A percentile compares a stretch with the other conserved stretches of the same genome.
Evolutionary conservation across 2,329 filamentous ascomycete genomes (phyloP).

Genomic region (Elsinoe necatrix): DNA sequence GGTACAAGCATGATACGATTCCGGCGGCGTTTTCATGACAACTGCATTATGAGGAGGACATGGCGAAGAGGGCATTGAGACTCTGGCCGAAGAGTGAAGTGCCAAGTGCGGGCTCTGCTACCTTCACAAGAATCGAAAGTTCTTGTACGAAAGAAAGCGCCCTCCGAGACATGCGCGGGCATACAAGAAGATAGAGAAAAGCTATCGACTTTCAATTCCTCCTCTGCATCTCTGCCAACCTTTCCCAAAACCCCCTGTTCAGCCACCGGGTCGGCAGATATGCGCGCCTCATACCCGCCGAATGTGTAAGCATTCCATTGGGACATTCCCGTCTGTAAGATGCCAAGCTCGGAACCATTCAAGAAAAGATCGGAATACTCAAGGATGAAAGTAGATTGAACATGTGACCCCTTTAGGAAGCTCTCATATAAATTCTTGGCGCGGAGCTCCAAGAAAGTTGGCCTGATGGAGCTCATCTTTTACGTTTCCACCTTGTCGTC

Average conservation of each 20-base stretch:
- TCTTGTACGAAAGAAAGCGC: not conserved
- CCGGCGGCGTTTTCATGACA: slow-evolving; percentile 4
- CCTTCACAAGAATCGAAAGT: not conserved
- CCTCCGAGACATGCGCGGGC: not conserved
- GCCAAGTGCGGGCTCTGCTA: not conserved
- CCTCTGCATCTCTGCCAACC: not conserved
- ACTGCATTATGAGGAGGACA: not conserved
- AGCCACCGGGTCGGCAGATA: not conserved
- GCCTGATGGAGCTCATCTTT: not conserved
- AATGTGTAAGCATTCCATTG: not conserved
- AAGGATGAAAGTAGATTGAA: not conserved
- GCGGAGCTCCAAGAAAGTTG: slow-evolving; percentile 10
- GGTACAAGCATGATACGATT: not conserved
- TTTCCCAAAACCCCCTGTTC: not conserved
- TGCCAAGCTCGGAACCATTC: no score
- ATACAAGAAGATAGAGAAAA: not conserved
- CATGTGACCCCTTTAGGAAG: not conserved
- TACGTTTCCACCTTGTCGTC: not conserved
- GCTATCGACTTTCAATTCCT: not conserved
- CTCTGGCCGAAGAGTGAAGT: not conserved
- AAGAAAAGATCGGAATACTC: no score
- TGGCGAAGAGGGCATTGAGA: not conserved
- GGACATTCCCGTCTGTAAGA: no score
- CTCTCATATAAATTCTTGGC: slow-evolving; percentile 12
- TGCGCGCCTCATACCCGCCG: not conserved